Conservation (phyloP, 108 stramenopile genomes). For the Skeletonema tropicum region DNA sequence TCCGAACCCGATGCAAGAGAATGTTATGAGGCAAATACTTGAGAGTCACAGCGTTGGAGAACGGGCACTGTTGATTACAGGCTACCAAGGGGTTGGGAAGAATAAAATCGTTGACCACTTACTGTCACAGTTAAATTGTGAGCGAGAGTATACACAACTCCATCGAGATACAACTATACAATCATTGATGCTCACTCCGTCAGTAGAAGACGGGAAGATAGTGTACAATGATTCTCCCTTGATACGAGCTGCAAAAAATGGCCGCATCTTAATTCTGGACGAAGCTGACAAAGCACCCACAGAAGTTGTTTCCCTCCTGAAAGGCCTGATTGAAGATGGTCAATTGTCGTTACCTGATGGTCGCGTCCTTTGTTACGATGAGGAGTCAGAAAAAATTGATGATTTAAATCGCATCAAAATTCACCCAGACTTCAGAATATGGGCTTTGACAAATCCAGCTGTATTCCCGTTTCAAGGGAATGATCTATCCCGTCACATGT, state of each 20-base stretch:
- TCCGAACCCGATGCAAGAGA: conserved; percentile 52
- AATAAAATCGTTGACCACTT: conserved; percentile 84
- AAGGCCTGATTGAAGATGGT: conserved; percentile 89
- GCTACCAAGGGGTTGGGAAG: conserved; percentile 94
- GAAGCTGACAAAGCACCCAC: conserved; percentile 95
- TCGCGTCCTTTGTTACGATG: conserved; percentile 42
- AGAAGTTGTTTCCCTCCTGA: conserved; percentile 86
- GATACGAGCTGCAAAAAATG: conserved; percentile 74
- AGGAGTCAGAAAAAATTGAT: conserved; percentile 26
- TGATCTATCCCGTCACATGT: conserved; percentile 74
- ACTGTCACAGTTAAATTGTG: conserved; percentile 59
- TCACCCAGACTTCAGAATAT: conserved; percentile 77
- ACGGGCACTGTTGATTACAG: conserved; percentile 70
- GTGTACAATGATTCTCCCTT: conserved; percentile 85
- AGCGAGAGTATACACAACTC: conserved; percentile 93
- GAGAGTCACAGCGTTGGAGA: conserved; percentile 67
- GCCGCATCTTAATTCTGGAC: conserved; percentile 84
- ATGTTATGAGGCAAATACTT: conserved; percentile 54
- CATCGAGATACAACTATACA: conserved; percentile 91
- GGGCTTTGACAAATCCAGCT: conserved; percentile 88
- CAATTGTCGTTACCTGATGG: conserved; percentile 85
- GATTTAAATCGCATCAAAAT: conserved; percentile 52
- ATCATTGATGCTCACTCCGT: conserved; percentile 58
- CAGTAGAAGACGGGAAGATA: conserved; percentile 74
- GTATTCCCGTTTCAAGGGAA: conserved; percentile 93